A percentile compares a stretch with the other conserved stretches of the same genome.
phyloP scores from a whole-genome alignment of 164 flowering plant species.

The Macadamia integrifolia region DNA sequence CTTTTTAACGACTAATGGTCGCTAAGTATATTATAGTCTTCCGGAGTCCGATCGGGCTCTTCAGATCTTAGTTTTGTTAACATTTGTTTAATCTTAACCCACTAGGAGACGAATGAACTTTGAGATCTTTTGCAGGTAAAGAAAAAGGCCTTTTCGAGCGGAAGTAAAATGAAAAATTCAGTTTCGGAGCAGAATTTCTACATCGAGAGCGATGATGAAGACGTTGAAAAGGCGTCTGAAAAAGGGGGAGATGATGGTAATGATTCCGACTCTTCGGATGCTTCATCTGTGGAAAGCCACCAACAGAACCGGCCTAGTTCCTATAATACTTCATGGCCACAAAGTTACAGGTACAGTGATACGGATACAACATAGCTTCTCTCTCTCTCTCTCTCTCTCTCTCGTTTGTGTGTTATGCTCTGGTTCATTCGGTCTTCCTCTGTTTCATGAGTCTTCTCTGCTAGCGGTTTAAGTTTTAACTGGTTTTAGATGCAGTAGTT shows the following conservation, averaged over 20 bases:
- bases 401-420: background rate
- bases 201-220: conserved; percentile 70
- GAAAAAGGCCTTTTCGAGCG: background rate
- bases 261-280: conserved; percentile 43
- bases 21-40: no score
- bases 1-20: no score
- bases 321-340: conserved; percentile 57
- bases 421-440: background rate
- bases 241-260: conserved; percentile 32
- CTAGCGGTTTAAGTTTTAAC: background rate
- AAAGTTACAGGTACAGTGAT: conserved; percentile 30
- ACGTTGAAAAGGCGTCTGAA: conserved; percentile 26
- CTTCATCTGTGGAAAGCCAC: conserved; percentile 30
- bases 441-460: background rate
- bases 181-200: conserved; percentile 55
- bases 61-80: background rate
- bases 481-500: background rate
- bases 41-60: background rate
- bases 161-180: conserved; percentile 48
- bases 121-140: background rate
- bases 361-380: background rate
- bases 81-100: background rate
- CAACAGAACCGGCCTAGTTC: conserved; percentile 44
- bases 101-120: background rate
- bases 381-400: background rate